These are phyloP conservation scores for Diaporthe sp. DNA, from an alignment of 2,329 filamentous ascomycete genomes.

Conservation along the genomic window DNA sequence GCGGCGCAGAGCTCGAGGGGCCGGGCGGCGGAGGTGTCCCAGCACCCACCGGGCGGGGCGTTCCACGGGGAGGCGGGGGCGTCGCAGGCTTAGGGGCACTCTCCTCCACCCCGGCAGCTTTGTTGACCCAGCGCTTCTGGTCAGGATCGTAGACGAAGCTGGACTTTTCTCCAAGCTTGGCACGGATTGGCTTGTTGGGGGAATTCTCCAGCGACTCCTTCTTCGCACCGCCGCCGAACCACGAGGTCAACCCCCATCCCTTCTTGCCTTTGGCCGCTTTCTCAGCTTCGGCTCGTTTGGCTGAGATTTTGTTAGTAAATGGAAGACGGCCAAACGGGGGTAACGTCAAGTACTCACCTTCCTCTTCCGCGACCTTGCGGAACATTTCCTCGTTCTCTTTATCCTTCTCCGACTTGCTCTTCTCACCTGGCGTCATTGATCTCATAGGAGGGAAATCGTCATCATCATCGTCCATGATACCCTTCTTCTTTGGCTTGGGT, in stretches of 20 bases:
- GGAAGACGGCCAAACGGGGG: slow-evolving; percentile 32
- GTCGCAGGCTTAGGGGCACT: slow-evolving; percentile 70
- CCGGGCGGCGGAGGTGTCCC: slow-evolving; percentile 64
- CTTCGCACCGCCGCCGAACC: slow-evolving; percentile 78
- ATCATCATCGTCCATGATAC: slow-evolving; percentile 84
- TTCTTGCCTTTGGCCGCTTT: slow-evolving; percentile 65
- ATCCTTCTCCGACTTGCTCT: slow-evolving; percentile 76
- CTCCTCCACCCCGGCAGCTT: slow-evolving; percentile 80
- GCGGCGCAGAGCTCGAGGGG: slow-evolving; percentile 24
- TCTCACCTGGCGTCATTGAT: slow-evolving; percentile 59
- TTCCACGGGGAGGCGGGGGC: slow-evolving; percentile 80
- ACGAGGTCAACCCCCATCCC: slow-evolving; percentile 85
- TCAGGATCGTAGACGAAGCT: slow-evolving; percentile 95
- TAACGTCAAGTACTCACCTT: slow-evolving; percentile 61
- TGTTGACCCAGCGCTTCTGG: slow-evolving; percentile 98
- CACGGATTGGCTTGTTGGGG: slow-evolving; percentile 79
- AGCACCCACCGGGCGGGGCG: slow-evolving; percentile 60
- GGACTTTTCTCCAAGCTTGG: slow-evolving; percentile 93
- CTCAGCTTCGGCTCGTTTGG: slow-evolving; percentile 68
- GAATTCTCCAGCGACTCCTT: slow-evolving; percentile 66
- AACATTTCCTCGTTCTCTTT: slow-evolving; percentile 87
- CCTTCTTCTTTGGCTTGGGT: slow-evolving; percentile 77
- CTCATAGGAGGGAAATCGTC: slow-evolving; percentile 68
- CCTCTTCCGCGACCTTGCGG: slow-evolving; percentile 82
- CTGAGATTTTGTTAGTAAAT: slow-evolving; percentile 48